These are phyloP conservation scores for Aspergillus novofumigatus DNA, from an alignment of 2,329 filamentous ascomycete genomes.

Conservation along the genomic window DNA sequence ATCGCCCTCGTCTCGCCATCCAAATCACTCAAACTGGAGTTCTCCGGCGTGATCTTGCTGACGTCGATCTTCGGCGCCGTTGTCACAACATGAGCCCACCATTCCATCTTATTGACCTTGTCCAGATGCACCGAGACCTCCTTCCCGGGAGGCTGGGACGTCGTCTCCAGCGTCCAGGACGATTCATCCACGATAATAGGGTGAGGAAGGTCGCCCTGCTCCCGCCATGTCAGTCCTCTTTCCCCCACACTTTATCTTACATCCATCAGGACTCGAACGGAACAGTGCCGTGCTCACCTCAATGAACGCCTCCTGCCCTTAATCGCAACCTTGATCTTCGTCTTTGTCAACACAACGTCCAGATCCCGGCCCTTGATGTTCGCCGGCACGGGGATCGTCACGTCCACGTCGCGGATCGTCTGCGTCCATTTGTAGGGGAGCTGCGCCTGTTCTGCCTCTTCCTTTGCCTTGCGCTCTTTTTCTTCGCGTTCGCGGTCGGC, in stretches of 20 bases:
- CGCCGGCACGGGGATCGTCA: slow-evolving; percentile 71
- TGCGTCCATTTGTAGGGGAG: slow-evolving; percentile 98
- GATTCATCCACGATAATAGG: slow-evolving; percentile 77
- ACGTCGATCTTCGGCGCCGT: slow-evolving; percentile 88
- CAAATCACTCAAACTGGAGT: slow-evolving; percentile 83
- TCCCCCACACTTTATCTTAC: neutral
- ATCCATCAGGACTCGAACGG: neutral
- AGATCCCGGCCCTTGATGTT: slow-evolving; percentile 84
- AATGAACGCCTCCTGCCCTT: slow-evolving; percentile 82
- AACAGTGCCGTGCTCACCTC: slow-evolving; percentile 49
- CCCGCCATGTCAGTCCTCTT: slow-evolving; percentile 6
- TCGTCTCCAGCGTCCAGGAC: slow-evolving; percentile 83
- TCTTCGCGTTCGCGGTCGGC: slow-evolving; percentile 53
- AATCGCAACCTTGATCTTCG: slow-evolving; percentile 70
- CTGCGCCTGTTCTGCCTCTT: slow-evolving; percentile 80
- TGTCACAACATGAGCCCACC: slow-evolving; percentile 93
- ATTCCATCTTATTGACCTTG: slow-evolving; percentile 95
- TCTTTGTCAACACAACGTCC: slow-evolving; percentile 76
- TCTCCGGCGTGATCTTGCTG: slow-evolving; percentile 89
- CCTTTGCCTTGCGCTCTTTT: slow-evolving; percentile 61
- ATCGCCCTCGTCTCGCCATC: slow-evolving; percentile 92
- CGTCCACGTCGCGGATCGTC: slow-evolving; percentile 81
- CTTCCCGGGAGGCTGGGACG: slow-evolving; percentile 55
- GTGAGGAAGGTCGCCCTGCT: slow-evolving; percentile 78
- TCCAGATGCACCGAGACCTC: slow-evolving; percentile 86